phyloP scores from a whole-genome alignment of 2,329 filamentous ascomycete species.

The Dothistroma pini region DNA sequence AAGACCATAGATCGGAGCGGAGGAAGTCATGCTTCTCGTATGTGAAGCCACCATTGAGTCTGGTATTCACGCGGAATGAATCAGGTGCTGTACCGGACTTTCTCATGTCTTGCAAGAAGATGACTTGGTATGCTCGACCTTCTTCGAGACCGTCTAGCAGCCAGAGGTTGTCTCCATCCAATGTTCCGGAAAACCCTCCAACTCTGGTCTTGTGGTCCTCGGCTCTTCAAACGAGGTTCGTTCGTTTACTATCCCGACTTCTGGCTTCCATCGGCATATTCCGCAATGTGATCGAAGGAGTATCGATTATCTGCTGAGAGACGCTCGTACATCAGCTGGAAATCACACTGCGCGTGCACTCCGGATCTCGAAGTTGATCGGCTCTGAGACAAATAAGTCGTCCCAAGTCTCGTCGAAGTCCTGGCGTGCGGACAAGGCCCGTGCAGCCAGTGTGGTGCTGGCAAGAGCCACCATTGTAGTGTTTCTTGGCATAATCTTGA shows the following conservation, averaged over 20 bases:
- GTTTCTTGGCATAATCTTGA: background rate
- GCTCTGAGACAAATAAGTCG: slow-evolving; percentile 1
- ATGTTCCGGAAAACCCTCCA: background rate
- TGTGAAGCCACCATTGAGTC: slow-evolving; percentile 1
- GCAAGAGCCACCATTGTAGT: background rate
- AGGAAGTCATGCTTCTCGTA: slow-evolving; percentile 1
- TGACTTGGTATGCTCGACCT: background rate
- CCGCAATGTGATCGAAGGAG: slow-evolving; percentile 1
- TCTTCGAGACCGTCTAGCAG: background rate
- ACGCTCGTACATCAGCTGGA: slow-evolving; percentile 7
- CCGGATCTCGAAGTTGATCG: slow-evolving; percentile 3
- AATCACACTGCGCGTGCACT: slow-evolving; percentile 1
- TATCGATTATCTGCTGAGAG: slow-evolving; percentile 2
- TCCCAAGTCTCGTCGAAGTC: slow-evolving; percentile 2
- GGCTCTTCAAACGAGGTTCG: background rate
- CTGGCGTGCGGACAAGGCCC: background rate
- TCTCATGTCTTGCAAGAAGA: slow-evolving; percentile 3
- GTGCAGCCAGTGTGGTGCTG: background rate
- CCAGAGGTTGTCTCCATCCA: slow-evolving; percentile 3
- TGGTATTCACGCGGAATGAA: background rate
- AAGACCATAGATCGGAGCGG: background rate
- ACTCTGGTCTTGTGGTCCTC: background rate
- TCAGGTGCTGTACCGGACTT: background rate
- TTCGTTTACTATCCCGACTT: background rate
- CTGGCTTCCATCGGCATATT: slow-evolving; percentile 4